Evolutionary conservation across 352 stramenopile genomes (phyloP).

Genomic region (Phytophthora syringae): DNA sequence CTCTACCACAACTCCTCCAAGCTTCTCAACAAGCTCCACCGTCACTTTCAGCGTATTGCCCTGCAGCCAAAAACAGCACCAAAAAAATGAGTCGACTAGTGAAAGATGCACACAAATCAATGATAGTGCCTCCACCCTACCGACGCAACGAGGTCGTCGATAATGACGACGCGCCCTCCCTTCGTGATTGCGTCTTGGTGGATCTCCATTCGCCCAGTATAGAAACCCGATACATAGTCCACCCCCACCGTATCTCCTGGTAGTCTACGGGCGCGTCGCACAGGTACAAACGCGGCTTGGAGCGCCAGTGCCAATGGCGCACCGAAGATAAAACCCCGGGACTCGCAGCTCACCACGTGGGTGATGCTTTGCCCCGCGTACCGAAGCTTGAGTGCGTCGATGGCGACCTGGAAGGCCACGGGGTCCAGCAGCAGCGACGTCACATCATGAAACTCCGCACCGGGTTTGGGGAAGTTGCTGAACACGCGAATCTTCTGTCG

Average conservation of each 20-base stretch:
- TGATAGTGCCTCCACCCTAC: too few relatives aligned
- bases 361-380: constrained; percentile 70
- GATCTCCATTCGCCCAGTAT: constrained; percentile 77
- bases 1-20: constrained; percentile 77
- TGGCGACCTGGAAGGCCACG: constrained; percentile 71
- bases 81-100: constrained; percentile 16
- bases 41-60: constrained; percentile 85
- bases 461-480: constrained; percentile 61
- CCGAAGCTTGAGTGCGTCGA: constrained; percentile 71
- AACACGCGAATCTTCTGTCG: constrained; percentile 75
- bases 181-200: constrained; percentile 80
- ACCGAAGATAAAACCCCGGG: constrained; percentile 84
- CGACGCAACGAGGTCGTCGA: constrained; percentile 84
- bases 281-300: constrained; percentile 70
- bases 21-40: constrained; percentile 73
- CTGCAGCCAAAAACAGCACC: constrained; percentile 24
- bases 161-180: constrained; percentile 75
- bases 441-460: constrained; percentile 74
- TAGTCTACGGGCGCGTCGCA: constrained; percentile 67
- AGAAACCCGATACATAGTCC: constrained; percentile 83
- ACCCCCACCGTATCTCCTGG: constrained; percentile 78
- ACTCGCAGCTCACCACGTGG: constrained; percentile 84
- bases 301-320: constrained; percentile 75
- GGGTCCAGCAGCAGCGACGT: constrained; percentile 77
- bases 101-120: constrained; percentile 5